Conservation (phyloP, 179 eudicot species). For the Sideroxylon spinosum region DNA sequence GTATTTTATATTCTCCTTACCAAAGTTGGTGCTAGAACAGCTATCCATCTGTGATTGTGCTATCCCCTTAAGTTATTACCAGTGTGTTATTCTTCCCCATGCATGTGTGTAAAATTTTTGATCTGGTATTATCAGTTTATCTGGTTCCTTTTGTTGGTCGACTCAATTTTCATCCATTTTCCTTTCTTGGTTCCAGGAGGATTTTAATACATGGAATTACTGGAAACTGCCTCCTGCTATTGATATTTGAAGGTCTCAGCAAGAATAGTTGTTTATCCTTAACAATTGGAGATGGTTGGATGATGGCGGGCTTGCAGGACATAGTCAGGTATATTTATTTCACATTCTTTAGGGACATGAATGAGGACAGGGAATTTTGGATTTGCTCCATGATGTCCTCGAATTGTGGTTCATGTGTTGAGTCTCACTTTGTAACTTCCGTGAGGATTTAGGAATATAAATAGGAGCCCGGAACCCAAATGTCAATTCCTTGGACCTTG, state of each 20-base stretch:
- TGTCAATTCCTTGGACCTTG: too few species aligned
- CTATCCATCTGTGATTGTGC: too few species aligned
- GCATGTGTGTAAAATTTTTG: not conserved
- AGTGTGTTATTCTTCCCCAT: not conserved
- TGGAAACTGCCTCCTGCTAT: slow-evolving; percentile 71
- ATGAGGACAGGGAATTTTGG: too few species aligned
- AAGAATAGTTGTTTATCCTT: slow-evolving; percentile 2
- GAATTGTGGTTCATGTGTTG: not conserved
- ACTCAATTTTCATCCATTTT: slow-evolving; percentile 7
- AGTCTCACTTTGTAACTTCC: too few species aligned
- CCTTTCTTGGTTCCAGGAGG: slow-evolving; percentile 53
- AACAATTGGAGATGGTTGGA: slow-evolving; percentile 7
- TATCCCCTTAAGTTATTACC: not conserved
- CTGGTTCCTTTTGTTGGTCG: not conserved
- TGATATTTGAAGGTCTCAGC: slow-evolving; percentile 20
- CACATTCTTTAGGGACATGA: not conserved
- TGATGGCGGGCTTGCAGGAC: slow-evolving; percentile 8
- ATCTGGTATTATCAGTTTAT: not conserved
- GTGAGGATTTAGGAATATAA: too few species aligned
- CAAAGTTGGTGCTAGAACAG: too few species aligned
- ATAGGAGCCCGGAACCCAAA: too few species aligned
- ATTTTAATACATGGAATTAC: slow-evolving; percentile 82
- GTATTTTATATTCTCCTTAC: too few species aligned
- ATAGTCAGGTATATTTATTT: slow-evolving; percentile 17
- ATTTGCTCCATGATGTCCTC: not conserved